Base-by-base conservation (phyloP, 2,329 filamentous ascomycete species). In the Aspergillus sp. region DNA sequence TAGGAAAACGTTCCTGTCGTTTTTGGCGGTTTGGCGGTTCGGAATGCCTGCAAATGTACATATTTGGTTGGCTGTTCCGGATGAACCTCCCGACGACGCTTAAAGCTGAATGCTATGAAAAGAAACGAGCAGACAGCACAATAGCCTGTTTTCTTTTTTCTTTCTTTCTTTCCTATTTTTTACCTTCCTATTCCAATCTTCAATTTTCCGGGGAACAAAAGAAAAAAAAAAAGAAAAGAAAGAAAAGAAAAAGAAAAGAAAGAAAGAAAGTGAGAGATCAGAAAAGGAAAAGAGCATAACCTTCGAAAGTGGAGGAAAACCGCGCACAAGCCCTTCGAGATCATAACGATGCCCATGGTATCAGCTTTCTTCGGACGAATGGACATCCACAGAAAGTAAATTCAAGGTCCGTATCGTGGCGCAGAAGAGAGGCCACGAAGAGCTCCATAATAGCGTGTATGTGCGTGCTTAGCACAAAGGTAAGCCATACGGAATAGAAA, bases 1-100 rank as follows among this genome's bases (percentile, higher is more conserved):
- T 10, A 41, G 44, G 3, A 41, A 39, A 12, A 35, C 45, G 48
- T 52, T 52, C 46, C 45, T 45, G 46, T 51, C 48, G 49, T 51
- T 41, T 41, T 47, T 39, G 36, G 26, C 26, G n/a, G 34, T 36
- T 36, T 36, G n/a, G 34, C 34, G 45, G 43, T 41, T 10, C n/a
- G 39, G 19, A 27, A 27, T n/a, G 8, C 19, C 6, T 26, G 10
- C 38, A 46, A 49, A 52, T 53, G 46, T 47, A 53, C 48, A 10
- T 39, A 38, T 36, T 34, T 35, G 28, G 44, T 50, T 7, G 45
- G 46, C 47, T 47, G 48, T 43, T 48, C 28, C 48, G 50, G 54
- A 48, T 49, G 41, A 46, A 29, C 28, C 30, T 29, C 49, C 44
- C 48, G 19, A 19, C 19, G 8, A 32, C 30, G 30, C 30, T 6